phyloP scores from a whole-genome alignment of 2,329 filamentous ascomycete species.

The Penicillium corylophilum region DNA sequence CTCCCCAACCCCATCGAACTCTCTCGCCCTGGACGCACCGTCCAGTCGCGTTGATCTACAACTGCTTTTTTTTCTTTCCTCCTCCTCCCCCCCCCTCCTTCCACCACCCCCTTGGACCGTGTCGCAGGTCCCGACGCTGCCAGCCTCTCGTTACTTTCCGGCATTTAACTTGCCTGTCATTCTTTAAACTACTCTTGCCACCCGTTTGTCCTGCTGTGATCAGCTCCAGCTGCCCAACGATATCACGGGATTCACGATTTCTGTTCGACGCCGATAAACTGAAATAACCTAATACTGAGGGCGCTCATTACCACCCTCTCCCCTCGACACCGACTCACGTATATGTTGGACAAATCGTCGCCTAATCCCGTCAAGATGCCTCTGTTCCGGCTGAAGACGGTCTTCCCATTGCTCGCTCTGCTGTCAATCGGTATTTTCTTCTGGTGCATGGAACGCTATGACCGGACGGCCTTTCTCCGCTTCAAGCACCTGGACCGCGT shows the following conservation, averaged over 20 bases:
- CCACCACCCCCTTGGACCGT: conserved; percentile 21
- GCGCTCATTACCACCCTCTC: not conserved
- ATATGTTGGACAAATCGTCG: conserved; percentile 33
- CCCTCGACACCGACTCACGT: conserved; percentile 10
- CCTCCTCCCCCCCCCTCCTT: conserved; percentile 1
- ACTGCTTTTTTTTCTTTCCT: conserved; percentile 4
- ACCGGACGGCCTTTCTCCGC: conserved; percentile 36
- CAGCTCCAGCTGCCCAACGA: conserved; percentile 8
- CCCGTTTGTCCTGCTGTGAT: conserved; percentile 13
- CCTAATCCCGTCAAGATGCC: conserved; percentile 38
- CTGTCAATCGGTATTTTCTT: conserved; percentile 42
- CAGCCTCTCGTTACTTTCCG: conserved; percentile 36
- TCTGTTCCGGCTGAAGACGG: conserved; percentile 39
- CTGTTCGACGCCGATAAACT: not conserved
- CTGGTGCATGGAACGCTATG: conserved; percentile 41
- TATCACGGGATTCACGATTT: conserved; percentile 8
- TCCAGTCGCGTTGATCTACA: conserved; percentile 25
- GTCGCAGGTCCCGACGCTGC: conserved; percentile 36
- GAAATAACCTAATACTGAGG: not conserved
- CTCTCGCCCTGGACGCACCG: conserved; percentile 23
- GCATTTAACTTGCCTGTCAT: conserved; percentile 25
- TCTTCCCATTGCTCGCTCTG: conserved; percentile 40
- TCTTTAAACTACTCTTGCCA: conserved; percentile 17
- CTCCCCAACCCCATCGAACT: conserved; percentile 7
- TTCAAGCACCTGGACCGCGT: conserved; percentile 38